Evolutionary conservation across 106 monocot species (phyloP).

Genomic region (Agapanthus africanus): DNA sequence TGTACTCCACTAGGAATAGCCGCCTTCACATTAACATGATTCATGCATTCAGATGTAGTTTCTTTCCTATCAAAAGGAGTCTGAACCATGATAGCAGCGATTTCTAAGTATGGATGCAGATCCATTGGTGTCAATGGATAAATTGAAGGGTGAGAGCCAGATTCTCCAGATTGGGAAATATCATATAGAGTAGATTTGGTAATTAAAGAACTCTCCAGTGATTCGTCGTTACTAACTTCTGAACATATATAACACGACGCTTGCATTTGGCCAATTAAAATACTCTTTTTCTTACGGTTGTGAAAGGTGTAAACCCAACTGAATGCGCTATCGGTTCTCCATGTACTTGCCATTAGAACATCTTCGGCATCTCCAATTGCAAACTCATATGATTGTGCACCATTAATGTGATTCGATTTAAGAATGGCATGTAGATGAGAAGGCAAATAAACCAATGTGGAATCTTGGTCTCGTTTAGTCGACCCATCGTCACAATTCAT

Average conservation of each 20-base stretch:
- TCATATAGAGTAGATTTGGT: constrained; percentile 73
- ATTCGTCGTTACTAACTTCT: constrained; percentile 34
- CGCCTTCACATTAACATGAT: constrained; percentile 36
- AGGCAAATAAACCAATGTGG: constrained; percentile 33
- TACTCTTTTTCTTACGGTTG: constrained; percentile 35
- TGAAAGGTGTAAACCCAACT: constrained; percentile 93
- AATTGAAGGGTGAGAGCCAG: constrained; percentile 31
- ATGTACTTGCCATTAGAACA: constrained; percentile 54
- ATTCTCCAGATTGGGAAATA: constrained; percentile 47
- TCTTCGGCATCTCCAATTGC: constrained; percentile 51
- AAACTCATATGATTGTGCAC: constrained; percentile 51
- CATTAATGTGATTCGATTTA: constrained; percentile 45
- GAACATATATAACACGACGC: constrained; percentile 83
- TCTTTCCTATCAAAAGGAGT: constrained; percentile 44
- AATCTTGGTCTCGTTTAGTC: constrained; percentile 12
- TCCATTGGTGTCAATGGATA: constrained; percentile 37
- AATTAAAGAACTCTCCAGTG: constrained; percentile 39
- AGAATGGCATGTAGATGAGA: constrained; percentile 68
- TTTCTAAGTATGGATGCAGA: constrained; percentile 52
- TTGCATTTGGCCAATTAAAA: constrained; percentile 81
- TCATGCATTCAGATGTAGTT: neutral
- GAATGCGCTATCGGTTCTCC: constrained; percentile 52
- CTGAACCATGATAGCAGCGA: constrained; percentile 50
- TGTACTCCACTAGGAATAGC: constrained; percentile 55
- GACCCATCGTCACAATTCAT: constrained; percentile 8